Percentiles rank a stretch among this genome's conserved stretches.
Evolutionary conservation across 2,329 filamentous ascomycete species (phyloP).

Genomic region (Hymenoscyphus repandus): DNA sequence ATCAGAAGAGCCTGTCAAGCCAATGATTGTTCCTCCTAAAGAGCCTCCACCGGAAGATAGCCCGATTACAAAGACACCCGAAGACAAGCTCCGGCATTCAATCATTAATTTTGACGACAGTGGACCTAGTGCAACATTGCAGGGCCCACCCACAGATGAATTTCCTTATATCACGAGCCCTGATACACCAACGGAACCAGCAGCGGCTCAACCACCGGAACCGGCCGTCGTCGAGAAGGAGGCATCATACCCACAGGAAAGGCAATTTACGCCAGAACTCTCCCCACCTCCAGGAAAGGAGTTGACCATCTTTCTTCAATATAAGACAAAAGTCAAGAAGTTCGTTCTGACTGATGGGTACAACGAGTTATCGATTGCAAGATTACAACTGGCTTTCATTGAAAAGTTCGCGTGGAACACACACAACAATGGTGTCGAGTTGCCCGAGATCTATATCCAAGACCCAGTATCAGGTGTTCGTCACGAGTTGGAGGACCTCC

Average conservation of each 20-base stretch:
- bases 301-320: slow-evolving; percentile 88
- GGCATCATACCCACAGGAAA: slow-evolving; percentile 40
- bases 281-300: slow-evolving; percentile 76
- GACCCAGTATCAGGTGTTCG: slow-evolving; percentile 94
- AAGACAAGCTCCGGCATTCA: slow-evolving; percentile 48
- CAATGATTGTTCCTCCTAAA: slow-evolving; percentile 32
- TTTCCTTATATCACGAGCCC: slow-evolving; percentile 33
- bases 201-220: slow-evolving; percentile 14
- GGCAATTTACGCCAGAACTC: slow-evolving; percentile 52
- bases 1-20: slow-evolving; percentile 44
- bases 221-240: slow-evolving; percentile 3
- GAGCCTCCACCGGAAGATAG: slow-evolving; percentile 32
- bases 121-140: slow-evolving; percentile 51
- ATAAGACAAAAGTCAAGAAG: slow-evolving; percentile 96
- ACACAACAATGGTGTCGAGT: slow-evolving; percentile 83
- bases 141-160: slow-evolving; percentile 49
- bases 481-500: slow-evolving; percentile 89
- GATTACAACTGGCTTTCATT: slow-evolving; percentile 92
- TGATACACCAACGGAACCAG: slow-evolving; percentile 12
- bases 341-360: slow-evolving; percentile 82
- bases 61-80: slow-evolving; percentile 46
- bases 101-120: slow-evolving; percentile 19
- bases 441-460: slow-evolving; percentile 97
- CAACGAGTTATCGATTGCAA: slow-evolving; percentile 77
- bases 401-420: slow-evolving; percentile 99